Percentiles rank a stretch among this genome's conserved stretches.
Conservation (phyloP, 2,329 filamentous ascomycete genomes). For the Monilinia polystroma region DNA sequence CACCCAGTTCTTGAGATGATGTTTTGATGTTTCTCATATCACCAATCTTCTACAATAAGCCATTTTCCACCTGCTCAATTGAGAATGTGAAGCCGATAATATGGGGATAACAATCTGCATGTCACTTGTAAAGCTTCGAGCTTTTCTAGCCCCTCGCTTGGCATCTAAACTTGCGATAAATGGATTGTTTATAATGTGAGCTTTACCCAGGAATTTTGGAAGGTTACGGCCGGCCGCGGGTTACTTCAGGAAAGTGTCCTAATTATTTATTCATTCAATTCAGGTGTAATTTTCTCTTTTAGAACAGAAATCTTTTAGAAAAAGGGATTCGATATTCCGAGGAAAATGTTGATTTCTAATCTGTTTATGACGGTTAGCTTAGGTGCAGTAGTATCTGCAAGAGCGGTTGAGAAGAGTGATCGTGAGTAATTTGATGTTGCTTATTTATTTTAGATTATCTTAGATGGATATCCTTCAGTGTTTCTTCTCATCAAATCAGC, state of each 20-base stretch:
- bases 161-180: background rate
- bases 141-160: background rate
- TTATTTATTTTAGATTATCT: background rate
- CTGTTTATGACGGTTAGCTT: background rate
- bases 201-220: background rate
- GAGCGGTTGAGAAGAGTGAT: slow-evolving; percentile 13
- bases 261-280: slow-evolving; percentile 1
- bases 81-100: slow-evolving; percentile 5
- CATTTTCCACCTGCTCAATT: background rate
- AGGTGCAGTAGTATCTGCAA: slow-evolving; percentile 14
- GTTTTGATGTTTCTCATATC: slow-evolving; percentile 7
- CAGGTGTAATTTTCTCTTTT: slow-evolving; percentile 6
- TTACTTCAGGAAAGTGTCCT: slow-evolving; percentile 12
- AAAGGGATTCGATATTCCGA: background rate
- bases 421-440: background rate
- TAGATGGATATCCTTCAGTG: background rate
- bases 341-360: slow-evolving; percentile 16
- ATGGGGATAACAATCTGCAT: slow-evolving; percentile 10
- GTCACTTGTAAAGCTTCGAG: slow-evolving; percentile 8
- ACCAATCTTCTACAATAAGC: background rate
- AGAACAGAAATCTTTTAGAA: background rate
- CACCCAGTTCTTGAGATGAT: background rate
- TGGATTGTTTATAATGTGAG: slow-evolving; percentile 7
- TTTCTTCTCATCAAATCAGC: background rate
- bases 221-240: slow-evolving; percentile 20